These are phyloP conservation scores for Alternaria ventricosa DNA, from an alignment of 2,329 filamentous ascomycete genomes.

Conservation along the genomic window DNA sequence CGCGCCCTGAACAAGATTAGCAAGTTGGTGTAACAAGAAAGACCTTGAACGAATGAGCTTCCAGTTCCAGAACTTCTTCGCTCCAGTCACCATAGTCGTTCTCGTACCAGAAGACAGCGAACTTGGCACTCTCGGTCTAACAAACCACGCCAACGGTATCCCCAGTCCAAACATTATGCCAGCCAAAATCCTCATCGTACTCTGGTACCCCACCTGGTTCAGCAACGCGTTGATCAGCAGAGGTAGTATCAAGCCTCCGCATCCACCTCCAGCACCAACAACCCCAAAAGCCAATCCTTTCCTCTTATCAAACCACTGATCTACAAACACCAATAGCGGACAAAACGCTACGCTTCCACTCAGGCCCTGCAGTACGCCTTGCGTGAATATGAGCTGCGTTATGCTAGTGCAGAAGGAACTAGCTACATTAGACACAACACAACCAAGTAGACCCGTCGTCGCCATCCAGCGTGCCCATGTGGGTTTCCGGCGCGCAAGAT, in stretches of 20 bases:
- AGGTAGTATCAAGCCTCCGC: neutral
- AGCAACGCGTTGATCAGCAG: neutral
- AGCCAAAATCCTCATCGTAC: neutral
- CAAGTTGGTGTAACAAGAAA: constrained; percentile 28
- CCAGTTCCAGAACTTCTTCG: neutral
- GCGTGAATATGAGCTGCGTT: neutral
- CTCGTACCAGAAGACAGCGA: neutral
- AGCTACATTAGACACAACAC: neutral
- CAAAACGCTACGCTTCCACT: constrained; percentile 51
- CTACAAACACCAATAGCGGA: constrained; percentile 60
- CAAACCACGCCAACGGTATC: neutral
- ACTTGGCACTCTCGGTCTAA: neutral
- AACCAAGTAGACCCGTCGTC: constrained; percentile 5
- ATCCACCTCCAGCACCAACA: constrained; percentile 54
- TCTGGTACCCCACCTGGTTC: neutral
- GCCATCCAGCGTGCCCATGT: constrained; percentile 33
- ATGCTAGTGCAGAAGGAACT: neutral
- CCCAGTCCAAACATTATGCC: neutral
- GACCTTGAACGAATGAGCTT: neutral
- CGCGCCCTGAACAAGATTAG: constrained; percentile 46
- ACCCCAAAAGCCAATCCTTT: constrained; percentile 67
- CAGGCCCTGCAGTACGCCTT: neutral
- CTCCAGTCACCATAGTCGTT: neutral
- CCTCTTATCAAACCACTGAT: constrained; percentile 66
- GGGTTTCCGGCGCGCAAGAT: constrained; percentile 40